phyloP scores from a whole-genome alignment of 1,284 basidiomycete genomes.

The Ustilago esculenta region DNA sequence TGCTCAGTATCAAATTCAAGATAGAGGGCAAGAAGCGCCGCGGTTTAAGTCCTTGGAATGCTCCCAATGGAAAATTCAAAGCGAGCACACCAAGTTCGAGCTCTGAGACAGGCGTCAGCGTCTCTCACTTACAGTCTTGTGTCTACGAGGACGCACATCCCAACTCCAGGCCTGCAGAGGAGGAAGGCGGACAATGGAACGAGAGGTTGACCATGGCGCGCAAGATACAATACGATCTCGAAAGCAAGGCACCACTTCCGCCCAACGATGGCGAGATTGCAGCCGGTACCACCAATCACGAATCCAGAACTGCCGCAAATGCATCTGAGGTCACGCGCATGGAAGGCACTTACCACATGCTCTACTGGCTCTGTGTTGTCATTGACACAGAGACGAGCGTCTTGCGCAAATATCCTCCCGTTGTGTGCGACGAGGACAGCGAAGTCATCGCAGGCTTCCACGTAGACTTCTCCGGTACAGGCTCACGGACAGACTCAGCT shows the following conservation, averaged over 20 bases:
- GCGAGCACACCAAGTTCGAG: background rate
- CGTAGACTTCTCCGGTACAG: no score
- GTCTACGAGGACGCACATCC: no score
- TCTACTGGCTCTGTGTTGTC: slow-evolving; percentile 25
- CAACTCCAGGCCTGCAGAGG: no score
- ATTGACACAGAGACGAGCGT: slow-evolving; percentile 30
- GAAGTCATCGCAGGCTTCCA: no score
- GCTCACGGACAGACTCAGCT: no score
- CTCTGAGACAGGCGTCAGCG: no score
- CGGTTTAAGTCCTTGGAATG: slow-evolving; percentile 15
- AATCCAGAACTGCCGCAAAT: background rate
- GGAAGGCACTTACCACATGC: slow-evolving; percentile 33
- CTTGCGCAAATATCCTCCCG: slow-evolving; percentile 19
- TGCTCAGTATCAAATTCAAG: slow-evolving; percentile 28
- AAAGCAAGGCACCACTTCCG: slow-evolving; percentile 4
- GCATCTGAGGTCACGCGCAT: slow-evolving; percentile 5
- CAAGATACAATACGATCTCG: slow-evolving; percentile 17
- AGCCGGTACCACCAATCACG: no score
- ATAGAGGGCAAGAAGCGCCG: slow-evolving; percentile 19
- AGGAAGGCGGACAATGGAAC: no score
- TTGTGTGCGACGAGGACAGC: slow-evolving; percentile 24
- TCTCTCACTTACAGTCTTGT: no score
- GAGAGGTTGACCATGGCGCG: slow-evolving; percentile 1
- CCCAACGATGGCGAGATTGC: background rate
- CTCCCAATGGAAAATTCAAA: background rate